Evolutionary conservation across 371 early-diverging fungal genomes (phyloP).

Genomic region (Polyrhizophydium stewartii): DNA sequence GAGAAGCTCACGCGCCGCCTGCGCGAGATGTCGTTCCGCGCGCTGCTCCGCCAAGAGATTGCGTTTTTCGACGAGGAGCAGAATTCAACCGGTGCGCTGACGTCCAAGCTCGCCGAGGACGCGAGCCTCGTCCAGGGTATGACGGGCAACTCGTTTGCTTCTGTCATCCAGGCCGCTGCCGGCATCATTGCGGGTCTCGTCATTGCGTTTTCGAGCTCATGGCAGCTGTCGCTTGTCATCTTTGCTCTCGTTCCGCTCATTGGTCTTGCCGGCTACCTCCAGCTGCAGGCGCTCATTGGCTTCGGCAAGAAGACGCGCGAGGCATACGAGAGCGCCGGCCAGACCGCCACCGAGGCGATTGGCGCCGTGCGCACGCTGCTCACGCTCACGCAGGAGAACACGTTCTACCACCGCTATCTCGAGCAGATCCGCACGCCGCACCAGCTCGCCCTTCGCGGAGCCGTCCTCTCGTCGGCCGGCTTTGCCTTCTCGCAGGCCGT

Average conservation of each 20-base stretch:
- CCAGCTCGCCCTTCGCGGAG: slow-evolving; percentile 24
- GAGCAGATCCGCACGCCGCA: slow-evolving; percentile 27
- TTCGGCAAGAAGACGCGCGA: slow-evolving; percentile 28
- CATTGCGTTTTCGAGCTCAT: slow-evolving; percentile 75
- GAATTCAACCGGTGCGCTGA: slow-evolving; percentile 78
- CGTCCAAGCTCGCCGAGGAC: slow-evolving; percentile 78
- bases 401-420: slow-evolving; percentile 20
- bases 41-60: slow-evolving; percentile 76
- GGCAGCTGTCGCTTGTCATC: slow-evolving; percentile 68
- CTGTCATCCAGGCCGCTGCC: slow-evolving; percentile 21
- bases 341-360: slow-evolving; percentile 81
- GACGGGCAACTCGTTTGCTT: slow-evolving; percentile 11
- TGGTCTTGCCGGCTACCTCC: slow-evolving; percentile 13
- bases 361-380: slow-evolving; percentile 84
- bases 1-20: slow-evolving; percentile 53
- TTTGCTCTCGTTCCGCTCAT: slow-evolving; percentile 21
- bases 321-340: slow-evolving; percentile 53
- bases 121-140: slow-evolving; percentile 64
- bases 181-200: slow-evolving; percentile 41
- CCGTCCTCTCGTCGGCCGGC: slow-evolving; percentile 26
- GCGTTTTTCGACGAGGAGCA: slow-evolving; percentile 81
- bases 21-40: slow-evolving; percentile 50
- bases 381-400: slow-evolving; percentile 69
- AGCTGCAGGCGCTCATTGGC: slow-evolving; percentile 18
- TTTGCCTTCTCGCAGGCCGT: slow-evolving; percentile 24